Evolutionary conservation across 306 rosid species (phyloP), one percentile per base, ranked within the genome.

Genomic region (Alnus rubra): DNA sequence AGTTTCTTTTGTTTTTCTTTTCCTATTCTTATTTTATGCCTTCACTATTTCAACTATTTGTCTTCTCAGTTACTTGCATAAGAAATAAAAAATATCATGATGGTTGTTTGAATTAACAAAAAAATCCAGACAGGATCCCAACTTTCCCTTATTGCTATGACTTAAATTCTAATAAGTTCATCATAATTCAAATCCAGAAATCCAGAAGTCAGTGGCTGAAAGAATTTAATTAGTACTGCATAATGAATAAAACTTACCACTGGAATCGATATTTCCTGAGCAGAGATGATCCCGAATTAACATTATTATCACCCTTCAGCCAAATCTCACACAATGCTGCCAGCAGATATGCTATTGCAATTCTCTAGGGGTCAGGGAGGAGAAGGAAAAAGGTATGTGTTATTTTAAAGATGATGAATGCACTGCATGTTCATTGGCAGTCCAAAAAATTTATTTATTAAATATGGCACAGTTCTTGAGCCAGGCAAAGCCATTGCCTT

Each of bases 321-420:
- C 99, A 96, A 79, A 93, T 96, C 87, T 96, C 99, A 81, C 96
- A 90, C 42, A 93, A 81, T 9, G 99, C 99, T 2, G 93, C 77
- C 69, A 90, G 49, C 73, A 93, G 85, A 86, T 93, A 93, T 9
- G 94, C 98, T 58, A 96, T 50, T 45, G 93, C 98, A 74, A 93
- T 96, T 86, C 99, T 89, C 99, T 96, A 90, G 3, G 1, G 45
- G 77, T 42, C 52, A 80, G 59, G 58, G 35, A 9, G 82, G 48
- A 58, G 53, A 59, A 39, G 47, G 69, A 71, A 82, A 14, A 73
- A 30, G 18, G 30, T 73, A 4, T 9, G 11, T 5, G 53, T 53
- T 51, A 75, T 58, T 69, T 70, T 54, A 70, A 60, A 69, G 15
- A 19, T 68, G 30, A 42, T n/a, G 48, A 68, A 39, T 39, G 51